Evolutionary conservation across 2,329 filamentous ascomycete genomes (phyloP), one percentile per base, ranked within the genome.

Genomic region (Colletotrichum sp.): DNA sequence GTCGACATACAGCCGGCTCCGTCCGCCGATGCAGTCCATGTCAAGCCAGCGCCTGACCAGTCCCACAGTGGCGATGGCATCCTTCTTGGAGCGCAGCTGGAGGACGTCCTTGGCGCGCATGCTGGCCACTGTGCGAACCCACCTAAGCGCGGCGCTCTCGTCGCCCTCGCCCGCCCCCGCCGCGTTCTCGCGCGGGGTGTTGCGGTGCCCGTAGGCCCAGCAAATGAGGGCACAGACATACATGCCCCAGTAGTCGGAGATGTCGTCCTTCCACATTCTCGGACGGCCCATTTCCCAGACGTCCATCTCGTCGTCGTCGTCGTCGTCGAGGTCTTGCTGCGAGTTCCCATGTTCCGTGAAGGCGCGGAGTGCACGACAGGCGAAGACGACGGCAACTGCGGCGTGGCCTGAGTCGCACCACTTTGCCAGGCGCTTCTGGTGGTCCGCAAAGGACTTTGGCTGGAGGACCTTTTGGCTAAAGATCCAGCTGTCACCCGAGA

Each of bases 171-270:
- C 66, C 62, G 59, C 74, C 55, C 70, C 74, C 62, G 74, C 72
- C 76, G 79, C 43, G 59, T 58, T 51, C 47, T 76, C 76, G 11
- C 75, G 66, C 61, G 61, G 36, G 68, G 72, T 66, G 38, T 73
- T 74, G 12, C 79, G 79, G 70, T 88, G 83, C 4, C 86, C 85
- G 76, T 87, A 89, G 1, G 89, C 89, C 90, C 90, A 92, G 82
- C 88, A 90, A 76, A 92, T 88, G 64, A 92, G 83, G 9, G 88
- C 83, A 75, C 89, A 90, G 9, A 89, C 86, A 77, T 91, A 91
- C 63, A 91, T 77, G 36, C 83, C 86, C 89, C 89, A 90, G 77
- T 88, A 90, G 75, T 89, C 85, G 3, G 86, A 86, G 55, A 90
- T 82, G 66, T 87, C 84, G 21, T 75, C 78, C 70, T 81, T 79